phyloP scores from a whole-genome alignment of 495 filamentous ascomycete species.

The Penicillium cinerascens region DNA sequence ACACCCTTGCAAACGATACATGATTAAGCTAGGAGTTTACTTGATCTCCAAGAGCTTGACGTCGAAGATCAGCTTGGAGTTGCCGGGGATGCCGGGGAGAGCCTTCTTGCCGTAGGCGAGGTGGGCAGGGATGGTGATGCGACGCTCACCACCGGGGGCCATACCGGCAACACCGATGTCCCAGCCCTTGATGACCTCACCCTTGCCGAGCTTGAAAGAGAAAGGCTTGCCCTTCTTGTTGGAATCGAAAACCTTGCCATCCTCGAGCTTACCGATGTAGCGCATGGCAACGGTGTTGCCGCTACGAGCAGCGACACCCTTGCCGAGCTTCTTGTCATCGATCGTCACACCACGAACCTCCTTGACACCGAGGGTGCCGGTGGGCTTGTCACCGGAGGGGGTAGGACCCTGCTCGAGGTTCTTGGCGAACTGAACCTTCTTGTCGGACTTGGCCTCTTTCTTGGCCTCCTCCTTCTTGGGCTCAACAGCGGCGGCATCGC shows the following conservation, averaged over 20 bases:
- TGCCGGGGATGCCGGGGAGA: conserved; percentile 76
- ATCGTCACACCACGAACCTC: conserved; percentile 82
- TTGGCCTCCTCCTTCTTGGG: conserved; percentile 49
- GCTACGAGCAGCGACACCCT: conserved; percentile 74
- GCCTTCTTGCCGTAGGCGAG: conserved; percentile 83
- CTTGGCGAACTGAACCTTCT: conserved; percentile 99
- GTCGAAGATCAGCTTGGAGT: conserved; percentile 90
- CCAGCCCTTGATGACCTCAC: conserved; percentile 98
- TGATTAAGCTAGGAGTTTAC: conserved; percentile 27
- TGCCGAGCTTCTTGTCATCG: conserved; percentile 90
- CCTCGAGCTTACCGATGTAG: conserved; percentile 93
- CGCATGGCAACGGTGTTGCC: conserved; percentile 86
- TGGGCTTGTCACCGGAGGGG: conserved; percentile 56
- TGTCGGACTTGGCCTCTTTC: conserved; percentile 57
- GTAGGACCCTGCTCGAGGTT: conserved; percentile 96
- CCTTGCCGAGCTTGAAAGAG: conserved; percentile 85
- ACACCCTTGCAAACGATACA: conserved; percentile 33
- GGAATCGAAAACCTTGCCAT: conserved; percentile 90
- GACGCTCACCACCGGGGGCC: conserved; percentile 86
- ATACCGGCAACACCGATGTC: conserved; percentile 92
- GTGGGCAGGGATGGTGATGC: conserved; percentile 79
- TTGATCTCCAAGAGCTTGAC: conserved; percentile 78
- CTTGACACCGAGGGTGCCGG: conserved; percentile 63
- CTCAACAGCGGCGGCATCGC: conserved; percentile 66
- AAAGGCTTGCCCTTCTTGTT: conserved; percentile 99